Conservation (phyloP, 352 stramenopile genomes). For the Pythium pectinolyticum region DNA sequence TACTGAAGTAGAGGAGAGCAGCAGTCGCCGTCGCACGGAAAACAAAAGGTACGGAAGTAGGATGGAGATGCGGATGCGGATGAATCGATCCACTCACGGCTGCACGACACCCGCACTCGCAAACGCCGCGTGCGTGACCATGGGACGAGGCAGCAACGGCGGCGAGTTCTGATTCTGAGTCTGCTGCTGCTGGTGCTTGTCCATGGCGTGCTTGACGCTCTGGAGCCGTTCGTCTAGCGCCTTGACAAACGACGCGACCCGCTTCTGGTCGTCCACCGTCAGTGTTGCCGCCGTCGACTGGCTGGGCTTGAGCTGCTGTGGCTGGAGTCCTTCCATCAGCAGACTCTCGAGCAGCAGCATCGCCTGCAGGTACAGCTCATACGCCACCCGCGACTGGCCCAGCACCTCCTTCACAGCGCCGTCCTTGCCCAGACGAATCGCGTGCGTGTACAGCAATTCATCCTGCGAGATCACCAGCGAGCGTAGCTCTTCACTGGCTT, state of each 20-base stretch:
- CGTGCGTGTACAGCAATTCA: slow-evolving; percentile 64
- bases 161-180: too few relatives aligned
- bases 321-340: slow-evolving; percentile 58
- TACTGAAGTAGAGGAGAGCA: too few relatives aligned
- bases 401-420: slow-evolving; percentile 71
- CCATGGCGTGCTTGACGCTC: slow-evolving; percentile 36
- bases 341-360: slow-evolving; percentile 65
- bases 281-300: slow-evolving; percentile 23
- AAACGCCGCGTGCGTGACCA: slow-evolving; percentile 19
- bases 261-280: slow-evolving; percentile 54
- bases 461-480: slow-evolving; percentile 46
- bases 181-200: slow-evolving; percentile 13
- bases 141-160: slow-evolving; percentile 13
- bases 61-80: too few relatives aligned
- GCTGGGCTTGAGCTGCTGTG: neutral
- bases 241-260: slow-evolving; percentile 46
- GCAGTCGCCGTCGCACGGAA: too few relatives aligned
- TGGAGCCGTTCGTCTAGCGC: slow-evolving; percentile 54
- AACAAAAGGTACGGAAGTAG: too few relatives aligned
- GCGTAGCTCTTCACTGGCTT: slow-evolving; percentile 23
- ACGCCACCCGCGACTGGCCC: slow-evolving; percentile 50
- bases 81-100: too few relatives aligned
- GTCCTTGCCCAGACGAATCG: slow-evolving; percentile 60
- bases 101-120: slow-evolving; percentile 7
- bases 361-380: slow-evolving; percentile 62